Conservation (phyloP, 192 early-diverging fungal species). For the Coemansia sp. region DNA sequence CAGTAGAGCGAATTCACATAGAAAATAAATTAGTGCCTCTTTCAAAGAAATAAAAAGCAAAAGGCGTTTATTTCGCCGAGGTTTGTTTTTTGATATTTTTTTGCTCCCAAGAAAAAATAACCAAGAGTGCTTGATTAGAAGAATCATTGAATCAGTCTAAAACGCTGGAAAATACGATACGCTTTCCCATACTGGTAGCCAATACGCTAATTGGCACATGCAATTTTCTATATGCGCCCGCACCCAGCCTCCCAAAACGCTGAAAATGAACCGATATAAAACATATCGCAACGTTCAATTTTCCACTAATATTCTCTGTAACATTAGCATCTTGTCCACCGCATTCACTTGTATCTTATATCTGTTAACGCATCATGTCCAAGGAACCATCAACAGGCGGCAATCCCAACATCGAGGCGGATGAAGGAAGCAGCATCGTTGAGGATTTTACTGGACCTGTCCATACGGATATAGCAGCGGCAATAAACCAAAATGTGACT, state of each 20-base stretch:
- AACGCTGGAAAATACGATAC: no score
- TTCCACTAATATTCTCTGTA: conserved; percentile 1
- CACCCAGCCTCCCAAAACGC: no score
- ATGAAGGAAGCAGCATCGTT: background rate
- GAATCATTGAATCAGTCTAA: no score
- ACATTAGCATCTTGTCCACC: background rate
- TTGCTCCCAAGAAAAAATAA: background rate
- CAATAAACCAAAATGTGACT: background rate
- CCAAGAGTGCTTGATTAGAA: no score
- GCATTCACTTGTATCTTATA: background rate
- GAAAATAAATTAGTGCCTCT: background rate
- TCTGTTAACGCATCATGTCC: background rate
- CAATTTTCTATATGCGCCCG: no score
- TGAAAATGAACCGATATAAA: no score
- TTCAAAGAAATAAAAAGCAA: background rate
- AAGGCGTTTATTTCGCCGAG: background rate
- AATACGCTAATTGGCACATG: no score
- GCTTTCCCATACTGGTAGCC: background rate
- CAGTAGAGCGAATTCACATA: conserved; percentile 4
- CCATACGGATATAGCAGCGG: background rate
- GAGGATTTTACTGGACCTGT: background rate
- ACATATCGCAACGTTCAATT: background rate
- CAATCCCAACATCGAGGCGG: background rate
- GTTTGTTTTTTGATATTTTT: background rate
- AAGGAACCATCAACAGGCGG: background rate